Conservation (phyloP, 2,329 filamentous ascomycete species). For the Aulographum hederae region DNA sequence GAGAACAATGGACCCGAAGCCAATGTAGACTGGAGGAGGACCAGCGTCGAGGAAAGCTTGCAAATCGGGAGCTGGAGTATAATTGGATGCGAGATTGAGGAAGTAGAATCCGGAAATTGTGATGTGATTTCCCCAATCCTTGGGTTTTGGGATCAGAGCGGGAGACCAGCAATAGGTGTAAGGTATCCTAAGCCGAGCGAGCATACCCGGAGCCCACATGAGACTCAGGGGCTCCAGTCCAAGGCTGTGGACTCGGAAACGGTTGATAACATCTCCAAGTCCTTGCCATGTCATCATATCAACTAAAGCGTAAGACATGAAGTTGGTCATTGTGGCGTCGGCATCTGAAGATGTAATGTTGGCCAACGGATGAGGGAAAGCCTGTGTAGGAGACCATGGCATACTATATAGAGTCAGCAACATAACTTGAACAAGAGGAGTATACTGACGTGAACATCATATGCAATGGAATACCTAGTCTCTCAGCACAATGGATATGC, state of each 20-base stretch:
- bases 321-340: conserved; percentile 57
- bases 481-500: conserved; percentile 6
- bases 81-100: conserved; percentile 19
- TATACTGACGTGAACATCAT: conserved; percentile 7
- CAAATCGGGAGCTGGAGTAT: conserved; percentile 19
- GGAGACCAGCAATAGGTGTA: conserved; percentile 7
- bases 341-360: conserved; percentile 58
- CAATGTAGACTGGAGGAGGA: conserved; percentile 19
- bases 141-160: conserved; percentile 7
- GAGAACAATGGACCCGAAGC: conserved; percentile 23
- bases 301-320: conserved; percentile 62
- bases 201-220: conserved; percentile 5
- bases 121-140: conserved; percentile 17
- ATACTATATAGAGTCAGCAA: conserved; percentile 2
- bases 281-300: conserved; percentile 54
- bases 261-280: conserved; percentile 59
- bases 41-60: conserved; percentile 19
- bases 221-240: conserved; percentile 45
- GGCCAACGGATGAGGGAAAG: conserved; percentile 59
- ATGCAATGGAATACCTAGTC: conserved; percentile 6
- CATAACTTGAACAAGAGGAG: background rate
- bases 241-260: conserved; percentile 51
- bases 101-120: conserved; percentile 23
- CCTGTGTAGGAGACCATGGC: conserved; percentile 6
- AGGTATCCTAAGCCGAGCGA: conserved; percentile 5